Evolutionary conservation across 2,329 filamentous ascomycete genomes (phyloP).

Genomic region (Fusarium concolor): DNA sequence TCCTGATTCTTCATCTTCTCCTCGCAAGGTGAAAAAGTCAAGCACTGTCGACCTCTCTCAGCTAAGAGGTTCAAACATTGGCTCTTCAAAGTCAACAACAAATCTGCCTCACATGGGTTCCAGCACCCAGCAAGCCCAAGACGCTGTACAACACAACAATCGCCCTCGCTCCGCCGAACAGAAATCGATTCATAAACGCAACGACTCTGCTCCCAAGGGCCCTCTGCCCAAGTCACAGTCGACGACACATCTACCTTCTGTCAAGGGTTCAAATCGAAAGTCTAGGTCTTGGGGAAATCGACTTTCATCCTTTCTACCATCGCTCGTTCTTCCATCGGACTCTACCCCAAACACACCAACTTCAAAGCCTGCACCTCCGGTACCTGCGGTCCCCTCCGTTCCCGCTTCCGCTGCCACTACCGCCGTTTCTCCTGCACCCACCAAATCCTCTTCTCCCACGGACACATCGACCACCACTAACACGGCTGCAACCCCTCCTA

Average conservation of each 20-base stretch:
- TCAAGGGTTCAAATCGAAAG: constrained; percentile 44
- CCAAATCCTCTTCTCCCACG: constrained; percentile 45
- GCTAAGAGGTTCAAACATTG: constrained; percentile 34
- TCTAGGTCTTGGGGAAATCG: constrained; percentile 53
- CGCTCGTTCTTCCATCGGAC: constrained; percentile 54
- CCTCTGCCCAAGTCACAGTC: constrained; percentile 37
- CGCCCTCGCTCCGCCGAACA: constrained; percentile 35
- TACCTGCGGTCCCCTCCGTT: constrained; percentile 32
- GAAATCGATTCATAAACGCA: constrained; percentile 36
- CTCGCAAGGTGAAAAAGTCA: constrained; percentile 45
- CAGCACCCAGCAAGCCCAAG: constrained; percentile 20
- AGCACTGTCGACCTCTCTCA: constrained; percentile 42
- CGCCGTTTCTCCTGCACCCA: constrained; percentile 31
- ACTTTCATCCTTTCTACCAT: constrained; percentile 53
- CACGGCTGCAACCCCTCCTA: constrained; percentile 34
- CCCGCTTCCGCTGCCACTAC: constrained; percentile 29
- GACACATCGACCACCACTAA: constrained; percentile 41
- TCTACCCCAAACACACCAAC: constrained; percentile 25
- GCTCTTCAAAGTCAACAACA: constrained; percentile 29
- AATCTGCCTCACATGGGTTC: constrained; percentile 27
- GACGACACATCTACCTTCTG: constrained; percentile 28
- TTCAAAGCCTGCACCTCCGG: constrained; percentile 37
- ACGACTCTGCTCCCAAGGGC: constrained; percentile 19
- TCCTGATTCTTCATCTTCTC: constrained; percentile 41
- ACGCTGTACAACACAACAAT: constrained; percentile 39